A percentile compares a stretch with the other conserved stretches of the same genome.
Conservation (phyloP, 1,284 basidiomycete genomes). For the Trametes pubescens region DNA sequence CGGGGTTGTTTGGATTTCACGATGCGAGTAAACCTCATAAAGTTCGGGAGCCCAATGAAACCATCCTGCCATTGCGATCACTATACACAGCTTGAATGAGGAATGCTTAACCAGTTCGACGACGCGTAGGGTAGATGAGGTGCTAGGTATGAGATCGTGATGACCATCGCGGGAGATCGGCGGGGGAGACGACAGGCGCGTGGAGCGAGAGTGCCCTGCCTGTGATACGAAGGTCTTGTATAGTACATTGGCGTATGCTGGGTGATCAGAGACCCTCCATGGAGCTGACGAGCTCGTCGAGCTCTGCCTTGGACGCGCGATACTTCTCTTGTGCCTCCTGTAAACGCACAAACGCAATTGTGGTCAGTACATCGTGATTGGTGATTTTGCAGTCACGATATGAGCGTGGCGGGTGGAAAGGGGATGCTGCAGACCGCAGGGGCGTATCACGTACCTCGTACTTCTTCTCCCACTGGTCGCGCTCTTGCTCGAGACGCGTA, state of each 20-base stretch:
- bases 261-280: slow-evolving; percentile 81
- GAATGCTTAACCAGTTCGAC: slow-evolving; percentile 23
- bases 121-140: slow-evolving; percentile 29
- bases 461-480: slow-evolving; percentile 95
- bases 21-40: background rate
- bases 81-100: slow-evolving; percentile 30
- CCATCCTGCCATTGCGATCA: slow-evolving; percentile 24
- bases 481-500: slow-evolving; percentile 88
- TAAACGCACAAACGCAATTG: slow-evolving; percentile 13
- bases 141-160: slow-evolving; percentile 28
- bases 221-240: slow-evolving; percentile 23
- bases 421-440: slow-evolving; percentile 8
- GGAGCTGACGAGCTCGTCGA: slow-evolving; percentile 86
- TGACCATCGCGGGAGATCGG: slow-evolving; percentile 20
- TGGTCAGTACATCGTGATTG: slow-evolving; percentile 17
- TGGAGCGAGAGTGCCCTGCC: slow-evolving; percentile 9
- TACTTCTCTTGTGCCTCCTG: slow-evolving; percentile 84
- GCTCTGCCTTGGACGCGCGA: slow-evolving; percentile 80
- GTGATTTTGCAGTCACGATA: background rate
- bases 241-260: slow-evolving; percentile 27
- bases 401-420: background rate
- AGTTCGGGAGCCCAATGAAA: background rate
- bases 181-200: slow-evolving; percentile 1
- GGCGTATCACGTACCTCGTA: slow-evolving; percentile 73
- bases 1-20: too few species aligned